phyloP scores from a whole-genome alignment of 495 filamentous ascomycete species.

The Annulohypoxylon moriforme region DNA sequence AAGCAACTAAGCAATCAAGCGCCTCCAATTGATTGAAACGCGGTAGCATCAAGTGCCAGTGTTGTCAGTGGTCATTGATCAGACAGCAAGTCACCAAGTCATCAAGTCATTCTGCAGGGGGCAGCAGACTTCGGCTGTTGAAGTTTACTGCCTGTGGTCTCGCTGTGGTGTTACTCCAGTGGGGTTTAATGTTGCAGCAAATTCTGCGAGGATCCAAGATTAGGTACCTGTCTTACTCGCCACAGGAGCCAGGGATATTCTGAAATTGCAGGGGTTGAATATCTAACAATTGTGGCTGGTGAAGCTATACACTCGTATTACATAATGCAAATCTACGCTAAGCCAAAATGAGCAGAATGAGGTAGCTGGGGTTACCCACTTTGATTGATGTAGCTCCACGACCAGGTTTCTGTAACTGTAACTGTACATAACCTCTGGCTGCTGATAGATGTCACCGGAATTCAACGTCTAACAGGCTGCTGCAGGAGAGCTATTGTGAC shows the following conservation, averaged over 20 bases:
- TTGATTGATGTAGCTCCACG: conserved; percentile 25
- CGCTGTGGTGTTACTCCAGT: conserved; percentile 10
- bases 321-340: not conserved
- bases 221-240: conserved; percentile 25
- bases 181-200: conserved; percentile 24
- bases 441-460: conserved; percentile 38
- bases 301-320: conserved; percentile 24
- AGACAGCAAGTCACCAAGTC: conserved; percentile 24
- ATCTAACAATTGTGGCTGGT: conserved; percentile 23
- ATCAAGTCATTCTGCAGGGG: conserved; percentile 39
- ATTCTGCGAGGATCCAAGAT: not conserved
- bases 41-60: conserved; percentile 33
- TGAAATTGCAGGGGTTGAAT: not conserved
- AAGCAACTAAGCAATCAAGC: conserved; percentile 16
- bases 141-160: conserved; percentile 4
- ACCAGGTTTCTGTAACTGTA: conserved; percentile 6
- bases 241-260: conserved; percentile 13
- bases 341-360: not conserved
- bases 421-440: conserved; percentile 20
- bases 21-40: conserved; percentile 21
- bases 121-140: conserved; percentile 36
- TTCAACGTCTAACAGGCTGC: conserved; percentile 23
- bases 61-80: conserved; percentile 13
- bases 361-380: conserved; percentile 5
- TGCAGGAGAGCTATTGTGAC: conserved; percentile 30